These are phyloP conservation scores for Boechera retrofracta DNA, from an alignment of 345 rosid genomes.

Conservation along the genomic window DNA sequence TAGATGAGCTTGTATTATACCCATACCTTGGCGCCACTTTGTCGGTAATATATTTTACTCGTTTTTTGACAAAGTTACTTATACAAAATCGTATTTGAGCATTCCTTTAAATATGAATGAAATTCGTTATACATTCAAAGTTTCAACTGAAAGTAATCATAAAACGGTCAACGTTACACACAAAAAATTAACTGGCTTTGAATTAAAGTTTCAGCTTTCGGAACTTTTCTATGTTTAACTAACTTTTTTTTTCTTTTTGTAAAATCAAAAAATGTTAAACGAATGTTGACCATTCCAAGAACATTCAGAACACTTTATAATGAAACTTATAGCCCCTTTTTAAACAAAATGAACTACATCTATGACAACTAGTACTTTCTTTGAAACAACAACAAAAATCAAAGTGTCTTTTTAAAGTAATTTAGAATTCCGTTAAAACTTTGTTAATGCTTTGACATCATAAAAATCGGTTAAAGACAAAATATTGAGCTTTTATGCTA, in stretches of 20 bases:
- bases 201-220: slow-evolving; percentile 40
- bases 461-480: slow-evolving; percentile 6
- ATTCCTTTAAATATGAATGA: neutral
- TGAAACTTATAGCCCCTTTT: neutral
- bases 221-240: slow-evolving; percentile 33
- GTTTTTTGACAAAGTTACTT: slow-evolving; percentile 25
- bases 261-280: neutral
- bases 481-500: slow-evolving; percentile 19
- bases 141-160: slow-evolving; percentile 31
- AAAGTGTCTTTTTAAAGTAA: slow-evolving; percentile 14
- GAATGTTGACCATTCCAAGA: slow-evolving; percentile 26
- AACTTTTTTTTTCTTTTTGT: neutral
- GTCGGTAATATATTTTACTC: slow-evolving; percentile 35
- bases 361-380: slow-evolving; percentile 15
- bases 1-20: slow-evolving; percentile 22
- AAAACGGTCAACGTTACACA: slow-evolving; percentile 34
- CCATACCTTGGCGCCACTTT: slow-evolving; percentile 4
- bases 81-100: neutral
- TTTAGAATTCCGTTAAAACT: slow-evolving; percentile 9
- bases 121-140: neutral
- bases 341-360: slow-evolving; percentile 19
- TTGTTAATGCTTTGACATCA: slow-evolving; percentile 33
- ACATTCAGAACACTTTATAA: slow-evolving; percentile 11
- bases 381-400: neutral
- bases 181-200: neutral